A percentile compares a stretch with the other conserved stretches of the same genome.
phyloP scores from a whole-genome alignment of 2,329 filamentous ascomycete species.

The Periglandula ipomoeae region DNA sequence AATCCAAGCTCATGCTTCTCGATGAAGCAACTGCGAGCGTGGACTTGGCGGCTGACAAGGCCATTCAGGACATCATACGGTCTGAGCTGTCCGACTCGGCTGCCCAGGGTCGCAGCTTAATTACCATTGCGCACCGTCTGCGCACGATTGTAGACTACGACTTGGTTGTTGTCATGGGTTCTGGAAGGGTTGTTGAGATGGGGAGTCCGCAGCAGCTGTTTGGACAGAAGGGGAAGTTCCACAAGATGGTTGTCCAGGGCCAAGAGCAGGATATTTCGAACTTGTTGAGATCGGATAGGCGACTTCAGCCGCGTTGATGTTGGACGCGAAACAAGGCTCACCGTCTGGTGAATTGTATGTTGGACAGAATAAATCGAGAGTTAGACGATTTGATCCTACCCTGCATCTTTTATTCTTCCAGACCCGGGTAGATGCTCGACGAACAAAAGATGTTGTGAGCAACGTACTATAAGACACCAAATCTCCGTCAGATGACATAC shows the following conservation, averaged over 20 bases:
- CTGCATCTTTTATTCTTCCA: no score
- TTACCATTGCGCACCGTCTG: constrained; percentile 41
- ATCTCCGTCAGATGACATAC: no score
- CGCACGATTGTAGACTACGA: constrained; percentile 44
- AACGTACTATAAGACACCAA: no score
- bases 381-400: no score
- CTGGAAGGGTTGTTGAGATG: constrained; percentile 31
- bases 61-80: constrained; percentile 36
- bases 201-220: constrained; percentile 32
- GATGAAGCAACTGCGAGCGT: constrained; percentile 43
- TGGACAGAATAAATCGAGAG: no score
- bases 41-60: constrained; percentile 37
- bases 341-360: no score
- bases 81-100: constrained; percentile 29
- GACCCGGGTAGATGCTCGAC: no score
- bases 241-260: constrained; percentile 36
- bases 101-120: constrained; percentile 30
- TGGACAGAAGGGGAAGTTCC: constrained; percentile 26
- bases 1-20: constrained; percentile 36
- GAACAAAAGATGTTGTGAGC: no score
- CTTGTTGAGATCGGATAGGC: background rate
- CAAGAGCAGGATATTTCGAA: constrained; percentile 22
- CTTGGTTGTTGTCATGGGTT: constrained; percentile 38
- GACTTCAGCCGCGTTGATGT: background rate
- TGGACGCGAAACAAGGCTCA: background rate